Evolutionary conservation across 768 basidiomycete species (phyloP).

Genomic region (Auriscalpium microsporum): DNA sequence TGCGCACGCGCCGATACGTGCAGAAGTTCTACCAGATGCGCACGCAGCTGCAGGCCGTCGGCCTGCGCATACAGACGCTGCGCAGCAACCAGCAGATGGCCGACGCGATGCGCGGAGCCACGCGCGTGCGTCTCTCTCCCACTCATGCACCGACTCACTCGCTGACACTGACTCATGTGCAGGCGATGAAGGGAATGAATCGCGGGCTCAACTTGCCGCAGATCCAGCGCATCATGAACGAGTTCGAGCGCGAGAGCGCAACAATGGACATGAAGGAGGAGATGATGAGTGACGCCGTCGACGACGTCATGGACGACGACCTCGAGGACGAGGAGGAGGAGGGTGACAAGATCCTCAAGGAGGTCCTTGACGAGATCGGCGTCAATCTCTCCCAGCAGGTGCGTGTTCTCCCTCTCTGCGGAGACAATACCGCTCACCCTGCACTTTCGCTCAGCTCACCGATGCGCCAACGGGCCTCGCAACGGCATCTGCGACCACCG

Average conservation of each 20-base stretch:
- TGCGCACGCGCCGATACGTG: constrained; percentile 88
- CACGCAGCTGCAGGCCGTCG: constrained; percentile 94
- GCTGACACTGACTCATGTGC: not conserved
- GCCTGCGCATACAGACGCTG: constrained; percentile 90
- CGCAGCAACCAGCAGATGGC: constrained; percentile 99
- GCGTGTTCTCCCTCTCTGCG: constrained; percentile 15
- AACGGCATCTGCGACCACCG: constrained; percentile 46
- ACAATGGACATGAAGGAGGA: constrained; percentile 99
- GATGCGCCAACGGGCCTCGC: constrained; percentile 76
- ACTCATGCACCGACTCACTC: not conserved
- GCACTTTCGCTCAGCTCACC: constrained; percentile 46
- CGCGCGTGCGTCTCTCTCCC: constrained; percentile 54
- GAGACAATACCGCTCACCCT: not conserved
- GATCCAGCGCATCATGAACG: constrained; percentile 94
- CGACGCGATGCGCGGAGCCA: constrained; percentile 97
- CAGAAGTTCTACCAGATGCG: constrained; percentile 99
- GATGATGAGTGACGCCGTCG: constrained; percentile 98
- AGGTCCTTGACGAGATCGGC: constrained; percentile 97
- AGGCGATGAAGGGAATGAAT: constrained; percentile 99
- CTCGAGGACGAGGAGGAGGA: constrained; percentile 92
- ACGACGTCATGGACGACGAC: constrained; percentile 94
- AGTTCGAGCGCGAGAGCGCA: constrained; percentile 94
- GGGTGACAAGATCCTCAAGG: constrained; percentile 88
- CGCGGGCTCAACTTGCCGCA: constrained; percentile 89
- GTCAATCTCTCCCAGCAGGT: constrained; percentile 84